A percentile compares a stretch with the other conserved stretches of the same genome.
Evolutionary conservation across 1,139 yeast genomes (phyloP).

Genomic region (Geotrichum carabidarum): DNA sequence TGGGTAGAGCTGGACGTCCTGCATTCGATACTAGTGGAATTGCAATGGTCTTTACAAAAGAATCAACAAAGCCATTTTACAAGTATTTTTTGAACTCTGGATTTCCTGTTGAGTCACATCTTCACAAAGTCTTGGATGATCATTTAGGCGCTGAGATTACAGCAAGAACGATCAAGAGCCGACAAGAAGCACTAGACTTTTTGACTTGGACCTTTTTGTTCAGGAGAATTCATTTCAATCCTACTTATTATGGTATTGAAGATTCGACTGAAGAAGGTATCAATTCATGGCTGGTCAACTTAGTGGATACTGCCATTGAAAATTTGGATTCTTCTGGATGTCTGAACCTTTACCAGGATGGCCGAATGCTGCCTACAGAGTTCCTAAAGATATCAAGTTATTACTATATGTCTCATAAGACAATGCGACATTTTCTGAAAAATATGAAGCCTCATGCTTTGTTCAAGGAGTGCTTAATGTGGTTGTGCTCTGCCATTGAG

Average conservation of each 20-base stretch:
- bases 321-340: slow-evolving; percentile 72
- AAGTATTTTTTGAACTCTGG: slow-evolving; percentile 93
- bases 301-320: slow-evolving; percentile 66
- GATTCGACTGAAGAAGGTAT: slow-evolving; percentile 53
- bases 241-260: slow-evolving; percentile 87
- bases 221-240: slow-evolving; percentile 91
- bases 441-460: slow-evolving; percentile 49
- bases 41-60: slow-evolving; percentile 90
- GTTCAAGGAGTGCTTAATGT: slow-evolving; percentile 64
- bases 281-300: slow-evolving; percentile 60
- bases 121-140: slow-evolving; percentile 87
- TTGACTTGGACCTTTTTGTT: slow-evolving; percentile 92
- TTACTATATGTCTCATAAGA: slow-evolving; percentile 88
- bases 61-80: slow-evolving; percentile 84
- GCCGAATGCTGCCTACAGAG: slow-evolving; percentile 59
- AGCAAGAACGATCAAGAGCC: slow-evolving; percentile 72
- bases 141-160: slow-evolving; percentile 96
- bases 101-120: slow-evolving; percentile 93
- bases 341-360: slow-evolving; percentile 49
- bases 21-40: slow-evolving; percentile 94
- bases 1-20: slow-evolving; percentile 96
- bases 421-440: slow-evolving; percentile 63
- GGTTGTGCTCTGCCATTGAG: slow-evolving; percentile 77
- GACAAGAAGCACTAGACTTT: slow-evolving; percentile 90
- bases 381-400: slow-evolving; percentile 82